phyloP scores from a whole-genome alignment of 202 grass and related monocot genomes.

The Bolboschoenoplectus hybrid region DNA sequence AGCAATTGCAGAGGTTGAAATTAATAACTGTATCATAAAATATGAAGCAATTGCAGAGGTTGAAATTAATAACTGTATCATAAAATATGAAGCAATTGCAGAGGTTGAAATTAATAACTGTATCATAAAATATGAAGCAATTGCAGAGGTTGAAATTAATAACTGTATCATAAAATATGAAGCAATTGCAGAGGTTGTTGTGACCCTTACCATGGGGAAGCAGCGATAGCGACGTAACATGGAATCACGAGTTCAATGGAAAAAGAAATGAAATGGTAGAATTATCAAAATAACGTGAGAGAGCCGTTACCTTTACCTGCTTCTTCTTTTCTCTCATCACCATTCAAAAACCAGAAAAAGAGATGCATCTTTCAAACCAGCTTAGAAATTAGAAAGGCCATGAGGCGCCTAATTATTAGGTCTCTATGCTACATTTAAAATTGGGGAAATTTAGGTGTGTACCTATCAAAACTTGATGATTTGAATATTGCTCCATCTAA shows the following conservation, averaged over 20 bases:
- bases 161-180: not conserved
- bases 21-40: too few relatives aligned
- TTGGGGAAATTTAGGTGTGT: too few relatives aligned
- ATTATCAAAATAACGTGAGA: conserved; percentile 19
- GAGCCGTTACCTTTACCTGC: conserved; percentile 3
- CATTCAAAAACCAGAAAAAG: not conserved
- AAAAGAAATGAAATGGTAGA: not conserved
- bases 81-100: not conserved
- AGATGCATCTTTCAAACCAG: not conserved
- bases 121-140: not conserved
- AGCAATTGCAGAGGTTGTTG: conserved; percentile 4
- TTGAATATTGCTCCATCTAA: too few relatives aligned
- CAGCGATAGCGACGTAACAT: not conserved
- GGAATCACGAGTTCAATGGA: not conserved
- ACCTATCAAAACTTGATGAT: too few relatives aligned
- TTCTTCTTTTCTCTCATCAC: not conserved
- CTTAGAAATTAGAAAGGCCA: not conserved
- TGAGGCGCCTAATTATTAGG: too few relatives aligned
- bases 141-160: conserved; percentile 19
- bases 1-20: too few relatives aligned
- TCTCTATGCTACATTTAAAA: too few relatives aligned
- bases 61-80: too few relatives aligned
- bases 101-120: too few relatives aligned
- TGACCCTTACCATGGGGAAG: not conserved
- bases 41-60: not conserved